Evolutionary conservation across 441 rosid genomes (phyloP), one percentile per base, ranked within the genome.

Genomic region (Populus trichocarpa): DNA sequence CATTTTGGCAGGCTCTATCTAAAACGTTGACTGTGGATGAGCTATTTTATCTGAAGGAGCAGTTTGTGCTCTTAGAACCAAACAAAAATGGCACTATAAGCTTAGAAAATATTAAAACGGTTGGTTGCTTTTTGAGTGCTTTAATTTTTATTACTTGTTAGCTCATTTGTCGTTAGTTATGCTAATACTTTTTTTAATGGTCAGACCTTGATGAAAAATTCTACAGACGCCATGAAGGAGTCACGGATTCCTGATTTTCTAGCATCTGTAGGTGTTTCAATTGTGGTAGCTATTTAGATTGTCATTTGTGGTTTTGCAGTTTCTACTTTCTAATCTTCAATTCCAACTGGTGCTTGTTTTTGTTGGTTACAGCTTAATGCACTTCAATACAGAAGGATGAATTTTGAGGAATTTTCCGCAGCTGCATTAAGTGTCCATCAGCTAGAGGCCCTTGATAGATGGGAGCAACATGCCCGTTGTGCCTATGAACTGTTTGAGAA

Each of bases 401-500:
- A 92, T 75, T 92, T 94, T 74, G 97, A 90, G 77, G 98, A 94
- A 80, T 94, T 91, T 81, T 92, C 96, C 82, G 97, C 93, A 36
- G 98, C 98, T 16, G 87, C 93, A 67, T 78, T 90, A 72, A 94
- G 97, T 69, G 95, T 92, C 70, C 91, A 93, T 81, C 98, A 93
- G 88, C 88, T 93, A 18, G 97, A 93, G 84, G 94, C 98, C 71
- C 89, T 92, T 28, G 98, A 91, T 80, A 79, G 93, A 75, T 93
- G 98, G 98, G 98, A 92, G 84, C 95, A 94, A 83, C 97, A 90
- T 75, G 97, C 98, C 80, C 94, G 94, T 81, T 90, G 97, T 89
- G 98, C 98, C 77, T 94, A 93, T 83, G 98, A 94, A 82, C 87
- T 93, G 72, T 94, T 94, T 46, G 98, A 94, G 78, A 94, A 94